Conservation (phyloP, 75 land plant genomes). For the Pinus taeda region DNA sequence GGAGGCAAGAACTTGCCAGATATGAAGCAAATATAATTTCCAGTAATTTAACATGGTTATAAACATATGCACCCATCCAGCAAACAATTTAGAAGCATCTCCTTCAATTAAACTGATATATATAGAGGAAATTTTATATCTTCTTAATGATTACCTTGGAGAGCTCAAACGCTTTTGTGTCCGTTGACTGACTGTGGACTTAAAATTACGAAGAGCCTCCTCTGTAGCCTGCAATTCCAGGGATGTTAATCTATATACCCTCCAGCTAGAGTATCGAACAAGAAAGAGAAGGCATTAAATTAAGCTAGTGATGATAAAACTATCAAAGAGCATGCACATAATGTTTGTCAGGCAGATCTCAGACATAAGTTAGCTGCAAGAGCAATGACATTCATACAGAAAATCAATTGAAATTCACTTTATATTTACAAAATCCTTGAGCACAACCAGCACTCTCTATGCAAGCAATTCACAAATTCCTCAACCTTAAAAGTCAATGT, state of each 20-base stretch:
- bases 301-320: too few species aligned
- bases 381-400: neutral
- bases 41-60: neutral
- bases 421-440: too few species aligned
- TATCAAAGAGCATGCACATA: too few species aligned
- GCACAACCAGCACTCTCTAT: too few species aligned
- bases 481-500: too few species aligned
- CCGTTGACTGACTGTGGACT: slow-evolving; percentile 34
- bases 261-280: neutral
- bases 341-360: neutral
- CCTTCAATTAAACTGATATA: too few species aligned
- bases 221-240: slow-evolving; percentile 53
- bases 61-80: neutral
- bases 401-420: too few species aligned
- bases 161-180: slow-evolving; percentile 43
- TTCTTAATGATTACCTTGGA: slow-evolving; percentile 40
- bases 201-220: slow-evolving; percentile 52
- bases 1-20: too few species aligned
- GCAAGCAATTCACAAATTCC: too few species aligned
- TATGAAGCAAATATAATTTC: neutral
- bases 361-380: neutral
- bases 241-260: neutral
- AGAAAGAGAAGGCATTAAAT: neutral
- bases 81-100: neutral
- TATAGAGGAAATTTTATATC: too few species aligned